Conservation (phyloP, 805 yeast genomes). For the Kazachstania taianensis region DNA sequence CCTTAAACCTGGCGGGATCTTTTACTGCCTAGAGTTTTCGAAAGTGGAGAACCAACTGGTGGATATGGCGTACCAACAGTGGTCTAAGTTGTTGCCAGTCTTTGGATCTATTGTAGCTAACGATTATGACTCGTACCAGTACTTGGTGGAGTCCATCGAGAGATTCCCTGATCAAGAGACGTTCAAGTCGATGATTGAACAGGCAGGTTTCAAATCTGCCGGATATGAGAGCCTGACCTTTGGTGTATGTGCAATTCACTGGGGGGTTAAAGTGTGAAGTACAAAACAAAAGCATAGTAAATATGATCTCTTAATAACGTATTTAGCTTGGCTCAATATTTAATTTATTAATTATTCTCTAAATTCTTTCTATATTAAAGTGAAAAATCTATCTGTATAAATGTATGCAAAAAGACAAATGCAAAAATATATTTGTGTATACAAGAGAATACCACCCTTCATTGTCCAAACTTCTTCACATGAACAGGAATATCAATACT, state of each 20-base stretch:
- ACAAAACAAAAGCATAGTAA: not conserved
- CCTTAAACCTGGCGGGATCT: slow-evolving; percentile 93
- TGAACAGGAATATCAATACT: slow-evolving; percentile 31
- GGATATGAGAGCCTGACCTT: slow-evolving; percentile 92
- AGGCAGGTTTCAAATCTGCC: slow-evolving; percentile 88
- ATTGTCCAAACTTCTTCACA: slow-evolving; percentile 21
- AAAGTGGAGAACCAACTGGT: slow-evolving; percentile 75
- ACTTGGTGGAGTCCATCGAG: slow-evolving; percentile 87
- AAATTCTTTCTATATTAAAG: too few species aligned
- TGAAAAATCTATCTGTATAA: not conserved
- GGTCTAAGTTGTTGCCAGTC: slow-evolving; percentile 80
- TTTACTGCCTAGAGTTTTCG: slow-evolving; percentile 91
- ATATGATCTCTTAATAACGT: not conserved
- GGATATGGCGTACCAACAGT: slow-evolving; percentile 71
- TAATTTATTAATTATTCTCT: too few species aligned
- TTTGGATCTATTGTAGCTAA: slow-evolving; percentile 94
- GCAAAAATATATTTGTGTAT: too few species aligned
- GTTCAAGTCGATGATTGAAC: slow-evolving; percentile 82
- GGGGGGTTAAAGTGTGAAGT: slow-evolving; percentile 74
- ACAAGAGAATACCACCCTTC: too few species aligned
- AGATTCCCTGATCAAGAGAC: slow-evolving; percentile 88
- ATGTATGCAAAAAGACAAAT: not conserved
- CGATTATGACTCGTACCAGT: slow-evolving; percentile 93
- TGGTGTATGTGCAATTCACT: slow-evolving; percentile 92
- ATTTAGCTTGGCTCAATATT: not conserved